These are phyloP conservation scores for Lentinula sp. DNA, from an alignment of 768 basidiomycete species.

Conservation along the genomic window DNA sequence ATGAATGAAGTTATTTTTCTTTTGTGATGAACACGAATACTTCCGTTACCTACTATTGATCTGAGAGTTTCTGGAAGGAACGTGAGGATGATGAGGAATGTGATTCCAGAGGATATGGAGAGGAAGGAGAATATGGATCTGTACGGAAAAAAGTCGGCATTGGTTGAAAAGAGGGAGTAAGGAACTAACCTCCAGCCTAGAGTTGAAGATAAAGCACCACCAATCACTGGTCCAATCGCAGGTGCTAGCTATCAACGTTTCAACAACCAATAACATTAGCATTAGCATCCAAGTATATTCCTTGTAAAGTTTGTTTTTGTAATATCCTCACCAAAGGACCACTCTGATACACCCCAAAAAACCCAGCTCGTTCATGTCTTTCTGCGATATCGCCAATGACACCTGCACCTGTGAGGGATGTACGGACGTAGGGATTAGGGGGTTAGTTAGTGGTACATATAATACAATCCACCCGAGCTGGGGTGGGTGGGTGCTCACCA, in stretches of 20 bases:
- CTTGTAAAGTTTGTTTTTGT: too few species aligned
- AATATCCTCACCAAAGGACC: conserved; percentile 38
- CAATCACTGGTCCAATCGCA: conserved; percentile 51
- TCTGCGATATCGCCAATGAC: conserved; percentile 74
- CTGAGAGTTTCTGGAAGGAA: conserved; percentile 49
- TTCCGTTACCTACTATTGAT: conserved; percentile 47
- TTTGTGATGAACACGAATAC: too few species aligned
- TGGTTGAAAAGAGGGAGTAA: too few species aligned
- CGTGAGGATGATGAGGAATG: conserved; percentile 43
- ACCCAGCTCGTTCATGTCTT: conserved; percentile 66
- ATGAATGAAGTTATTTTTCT: conserved; percentile 36
- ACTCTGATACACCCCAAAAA: conserved; percentile 59
- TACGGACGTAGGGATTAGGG: too few species aligned
- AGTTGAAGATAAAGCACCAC: conserved; percentile 48
- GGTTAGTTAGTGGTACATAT: too few species aligned
- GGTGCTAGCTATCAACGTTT: conserved; percentile 65
- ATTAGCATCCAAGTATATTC: too few species aligned
- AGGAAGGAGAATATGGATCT: conserved; percentile 65
- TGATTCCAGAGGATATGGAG: conserved; percentile 38
- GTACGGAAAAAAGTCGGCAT: too few species aligned
- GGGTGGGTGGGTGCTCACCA: too few species aligned
- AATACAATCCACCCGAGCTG: too few species aligned
- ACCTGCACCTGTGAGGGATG: conserved; percentile 57
- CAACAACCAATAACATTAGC: too few species aligned
- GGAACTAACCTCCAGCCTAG: conserved; percentile 58